Base-by-base conservation (phyloP, 306 rosid species). In the Acmispon strigosus region DNA sequence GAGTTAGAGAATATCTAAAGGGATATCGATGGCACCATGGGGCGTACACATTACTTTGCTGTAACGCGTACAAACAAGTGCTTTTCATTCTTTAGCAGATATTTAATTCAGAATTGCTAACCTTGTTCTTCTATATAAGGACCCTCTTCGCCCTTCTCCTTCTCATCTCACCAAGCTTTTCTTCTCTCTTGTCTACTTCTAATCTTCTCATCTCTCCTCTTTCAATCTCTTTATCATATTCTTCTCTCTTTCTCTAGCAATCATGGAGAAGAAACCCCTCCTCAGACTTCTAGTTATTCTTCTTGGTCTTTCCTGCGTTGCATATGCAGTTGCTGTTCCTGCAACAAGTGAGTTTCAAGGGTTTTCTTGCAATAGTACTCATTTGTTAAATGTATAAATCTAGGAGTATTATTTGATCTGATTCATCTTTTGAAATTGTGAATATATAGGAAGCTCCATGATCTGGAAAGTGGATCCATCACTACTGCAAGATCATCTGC, bases 221-320 rank as follows among this genome's bases (percentile, higher is more conserved):
- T 63, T 49, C 41, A 51, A 20, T 29, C 19, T 0, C 36, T 24
- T n/a, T n/a, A n/a, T n/a, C 54, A 12, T 8, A 49, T 17, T 71
- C 4, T 34, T 59, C 61, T 10, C 37, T 32, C 14, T 6, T 52
- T 19, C 32, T 79, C 18, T 36, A 1, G 68, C 10, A 69, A 69
- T 43, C 61, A 80, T 80, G 81, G 84, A 75, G 65, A 70, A 64
- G 74, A 80, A 75, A 56, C 10, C 41, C 81, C 44, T 22, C 49
- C 41, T 75, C 32, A 34, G 22, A 41, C 2, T 69, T 80, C 10
- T 70, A 39, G 9, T 75, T 63, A 9, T 75, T 41, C 20, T 80
- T 56, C 34, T 80, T n/a, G 29, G 27, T 32, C 70, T 80, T 50
- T 80, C 70, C 61, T 65, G 54, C 54, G 44, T 43, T 41, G 37